A percentile compares a stretch with the other conserved stretches of the same genome.
Evolutionary conservation across 148 eudicot species (phyloP).

Genomic region (Vaccinium vitisidaea): DNA sequence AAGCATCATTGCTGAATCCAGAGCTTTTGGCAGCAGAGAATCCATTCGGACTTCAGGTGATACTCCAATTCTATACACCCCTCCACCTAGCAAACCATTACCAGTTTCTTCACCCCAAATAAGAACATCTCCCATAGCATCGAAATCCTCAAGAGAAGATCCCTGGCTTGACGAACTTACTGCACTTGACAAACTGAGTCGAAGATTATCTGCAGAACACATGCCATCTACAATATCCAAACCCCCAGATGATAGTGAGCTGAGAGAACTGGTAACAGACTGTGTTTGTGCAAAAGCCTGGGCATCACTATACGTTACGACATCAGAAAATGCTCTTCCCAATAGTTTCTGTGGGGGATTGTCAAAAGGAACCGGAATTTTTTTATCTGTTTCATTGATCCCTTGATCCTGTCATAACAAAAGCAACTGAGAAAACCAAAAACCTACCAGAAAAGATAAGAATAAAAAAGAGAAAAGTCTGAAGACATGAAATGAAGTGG

Average conservation of each 20-base stretch:
- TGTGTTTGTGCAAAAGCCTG: constrained; percentile 37
- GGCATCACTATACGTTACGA: constrained; percentile 31
- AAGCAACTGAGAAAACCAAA: background rate
- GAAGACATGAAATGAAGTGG: background rate
- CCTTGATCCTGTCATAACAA: constrained; percentile 23
- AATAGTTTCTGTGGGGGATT: constrained; percentile 50
- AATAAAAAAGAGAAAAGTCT: background rate
- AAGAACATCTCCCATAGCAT: constrained; percentile 56
- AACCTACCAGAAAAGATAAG: constrained; percentile 23
- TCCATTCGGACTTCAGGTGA: constrained; percentile 31
- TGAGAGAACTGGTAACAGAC: constrained; percentile 37
- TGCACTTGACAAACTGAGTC: constrained; percentile 69
- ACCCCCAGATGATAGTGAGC: constrained; percentile 45
- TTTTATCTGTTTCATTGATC: constrained; percentile 4
- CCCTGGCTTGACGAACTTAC: constrained; percentile 68
- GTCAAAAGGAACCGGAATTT: constrained; percentile 21
- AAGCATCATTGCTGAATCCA: constrained; percentile 57
- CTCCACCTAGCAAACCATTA: constrained; percentile 57
- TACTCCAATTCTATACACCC: constrained; percentile 33
- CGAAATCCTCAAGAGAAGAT: constrained; percentile 59
- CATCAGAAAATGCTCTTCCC: constrained; percentile 63
- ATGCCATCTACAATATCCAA: constrained; percentile 41
- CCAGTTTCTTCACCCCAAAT: constrained; percentile 72
- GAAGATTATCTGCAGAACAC: constrained; percentile 44
- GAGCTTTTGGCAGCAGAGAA: constrained; percentile 48